Percentiles rank a stretch among this genome's conserved stretches.
These are phyloP conservation scores for Camillea tinctor DNA, from an alignment of 2,329 filamentous ascomycete genomes.

Conservation along the genomic window DNA sequence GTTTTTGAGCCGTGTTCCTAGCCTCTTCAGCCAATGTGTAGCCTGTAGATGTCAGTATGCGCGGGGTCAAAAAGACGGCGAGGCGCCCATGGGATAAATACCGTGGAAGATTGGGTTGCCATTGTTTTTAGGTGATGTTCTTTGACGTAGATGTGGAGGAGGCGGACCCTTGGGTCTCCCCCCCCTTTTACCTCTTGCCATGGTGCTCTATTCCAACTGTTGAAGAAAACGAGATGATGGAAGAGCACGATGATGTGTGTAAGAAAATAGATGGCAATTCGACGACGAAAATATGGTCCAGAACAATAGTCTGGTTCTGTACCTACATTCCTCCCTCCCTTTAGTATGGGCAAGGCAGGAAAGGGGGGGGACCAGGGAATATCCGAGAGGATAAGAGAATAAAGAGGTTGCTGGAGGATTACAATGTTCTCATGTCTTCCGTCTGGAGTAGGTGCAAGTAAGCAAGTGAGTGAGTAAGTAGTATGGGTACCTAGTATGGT, in stretches of 20 bases:
- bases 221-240: not conserved
- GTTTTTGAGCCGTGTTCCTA: conserved; percentile 47
- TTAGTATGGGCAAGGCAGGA: not conserved
- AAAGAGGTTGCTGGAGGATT: not conserved
- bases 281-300: conserved; percentile 22
- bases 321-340: not conserved
- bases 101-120: conserved; percentile 20
- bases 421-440: no score
- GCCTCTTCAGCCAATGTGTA: conserved; percentile 49
- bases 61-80: not conserved
- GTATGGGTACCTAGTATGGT: no score
- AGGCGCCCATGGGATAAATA: conserved; percentile 9
- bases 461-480: no score
- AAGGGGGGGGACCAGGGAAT: not conserved
- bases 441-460: no score
- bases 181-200: not conserved
- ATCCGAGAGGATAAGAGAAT: not conserved
- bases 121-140: conserved; percentile 12
- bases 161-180: conserved; percentile 16
- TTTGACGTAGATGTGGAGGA: conserved; percentile 12
- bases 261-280: conserved; percentile 6
- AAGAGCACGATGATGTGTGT: not conserved
- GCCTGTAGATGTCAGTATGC: conserved; percentile 28
- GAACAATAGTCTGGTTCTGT: not conserved
- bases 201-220: not conserved